phyloP scores from a whole-genome alignment of 306 rosid genomes.

The Begonia peltatifolia region DNA sequence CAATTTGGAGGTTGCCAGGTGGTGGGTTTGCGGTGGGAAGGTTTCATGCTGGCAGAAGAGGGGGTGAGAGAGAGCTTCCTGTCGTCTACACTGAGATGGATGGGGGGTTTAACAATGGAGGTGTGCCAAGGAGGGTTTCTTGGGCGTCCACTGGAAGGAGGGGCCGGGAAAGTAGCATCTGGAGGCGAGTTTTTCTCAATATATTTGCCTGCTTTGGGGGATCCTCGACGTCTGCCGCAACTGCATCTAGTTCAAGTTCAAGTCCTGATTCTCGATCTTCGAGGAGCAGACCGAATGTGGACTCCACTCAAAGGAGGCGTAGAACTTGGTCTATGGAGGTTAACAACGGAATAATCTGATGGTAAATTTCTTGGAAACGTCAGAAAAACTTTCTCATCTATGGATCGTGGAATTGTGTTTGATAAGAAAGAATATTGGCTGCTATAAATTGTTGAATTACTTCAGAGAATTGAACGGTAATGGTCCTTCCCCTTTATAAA shows the following conservation, averaged over 20 bases:
- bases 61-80: slow-evolving; percentile 37
- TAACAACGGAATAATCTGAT: slow-evolving; percentile 36
- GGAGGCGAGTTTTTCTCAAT: slow-evolving; percentile 13
- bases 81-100: slow-evolving; percentile 42
- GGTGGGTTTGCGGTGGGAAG: slow-evolving; percentile 56
- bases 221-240: slow-evolving; percentile 1
- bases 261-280: slow-evolving; percentile 8
- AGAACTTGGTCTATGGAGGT: slow-evolving; percentile 82
- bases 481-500: slow-evolving; percentile 1
- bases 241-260: slow-evolving; percentile 9
- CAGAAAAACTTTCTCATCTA: background rate
- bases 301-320: slow-evolving; percentile 18
- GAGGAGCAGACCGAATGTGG: slow-evolving; percentile 12
- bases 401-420: background rate
- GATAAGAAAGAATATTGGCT: slow-evolving; percentile 3
- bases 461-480: background rate
- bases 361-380: slow-evolving; percentile 17
- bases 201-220: slow-evolving; percentile 27
- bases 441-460: slow-evolving; percentile 15
- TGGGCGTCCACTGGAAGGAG: slow-evolving; percentile 31
- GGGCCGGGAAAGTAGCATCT: slow-evolving; percentile 27
- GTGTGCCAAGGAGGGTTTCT: slow-evolving; percentile 36
- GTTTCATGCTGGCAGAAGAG: slow-evolving; percentile 36
- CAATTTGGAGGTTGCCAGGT: slow-evolving; percentile 43
- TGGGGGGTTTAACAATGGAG: slow-evolving; percentile 40